Percentiles rank a stretch among this genome's conserved stretches.
phyloP scores from a whole-genome alignment of 2,329 filamentous ascomycete species.

The Penicillium sp. region DNA sequence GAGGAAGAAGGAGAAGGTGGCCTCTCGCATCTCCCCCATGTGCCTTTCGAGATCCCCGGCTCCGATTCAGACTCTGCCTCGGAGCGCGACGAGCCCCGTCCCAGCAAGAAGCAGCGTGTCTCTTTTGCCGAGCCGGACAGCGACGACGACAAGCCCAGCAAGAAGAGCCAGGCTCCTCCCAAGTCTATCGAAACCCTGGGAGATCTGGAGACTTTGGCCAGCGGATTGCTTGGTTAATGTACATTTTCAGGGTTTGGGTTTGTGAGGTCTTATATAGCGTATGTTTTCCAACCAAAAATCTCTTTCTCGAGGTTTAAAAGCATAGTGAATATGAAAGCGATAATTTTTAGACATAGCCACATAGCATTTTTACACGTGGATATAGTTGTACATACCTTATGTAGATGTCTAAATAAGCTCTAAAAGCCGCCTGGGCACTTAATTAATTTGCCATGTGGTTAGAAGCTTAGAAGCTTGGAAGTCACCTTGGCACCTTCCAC shows the following conservation, averaged over 20 bases:
- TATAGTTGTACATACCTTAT: background rate
- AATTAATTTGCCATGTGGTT: background rate
- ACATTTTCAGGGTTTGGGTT: conserved; percentile 5
- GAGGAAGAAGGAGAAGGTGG: conserved; percentile 24
- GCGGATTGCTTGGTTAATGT: conserved; percentile 40
- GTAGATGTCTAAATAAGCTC: background rate
- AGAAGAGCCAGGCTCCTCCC: conserved; percentile 13
- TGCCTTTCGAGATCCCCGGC: conserved; percentile 22
- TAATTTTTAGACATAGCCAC: background rate
- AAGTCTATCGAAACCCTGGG: conserved; percentile 45
- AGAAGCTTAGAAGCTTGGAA: background rate
- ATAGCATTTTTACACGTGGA: background rate
- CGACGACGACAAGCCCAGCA: conserved; percentile 29
- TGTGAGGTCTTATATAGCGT: conserved; percentile 14
- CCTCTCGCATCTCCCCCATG: conserved; percentile 17
- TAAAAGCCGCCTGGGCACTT: background rate
- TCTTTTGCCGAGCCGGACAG: conserved; percentile 32
- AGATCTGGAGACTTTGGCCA: conserved; percentile 48
- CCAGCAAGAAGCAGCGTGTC: conserved; percentile 43
- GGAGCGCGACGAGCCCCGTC: conserved; percentile 28
- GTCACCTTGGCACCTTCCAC: background rate
- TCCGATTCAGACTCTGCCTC: conserved; percentile 20
- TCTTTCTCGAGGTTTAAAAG: conserved; percentile 17
- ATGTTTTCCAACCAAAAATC: conserved; percentile 2
- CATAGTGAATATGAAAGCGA: conserved; percentile 14